A percentile compares a stretch with the other conserved stretches of the same genome.
Evolutionary conservation across 2,329 filamentous ascomycete species (phyloP).

Genomic region (Nothophaeocryptopus gaeumannii): DNA sequence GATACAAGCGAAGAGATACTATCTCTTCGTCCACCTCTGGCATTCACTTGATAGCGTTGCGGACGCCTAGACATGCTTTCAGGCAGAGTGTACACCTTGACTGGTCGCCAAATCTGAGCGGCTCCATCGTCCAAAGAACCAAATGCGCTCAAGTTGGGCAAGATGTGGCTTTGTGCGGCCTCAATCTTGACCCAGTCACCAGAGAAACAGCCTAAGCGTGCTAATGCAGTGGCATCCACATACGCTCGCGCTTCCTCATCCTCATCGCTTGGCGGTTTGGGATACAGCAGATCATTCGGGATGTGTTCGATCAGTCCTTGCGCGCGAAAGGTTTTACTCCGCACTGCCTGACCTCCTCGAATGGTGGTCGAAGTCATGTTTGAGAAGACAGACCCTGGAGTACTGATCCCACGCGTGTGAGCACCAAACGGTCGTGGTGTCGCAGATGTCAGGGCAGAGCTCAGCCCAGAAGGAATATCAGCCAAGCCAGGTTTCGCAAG

Average conservation of each 20-base stretch:
- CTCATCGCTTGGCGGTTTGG: conserved; percentile 78
- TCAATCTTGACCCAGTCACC: conserved; percentile 94
- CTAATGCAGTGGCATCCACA: conserved; percentile 80
- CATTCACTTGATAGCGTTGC: conserved; percentile 54
- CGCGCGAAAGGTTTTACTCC: conserved; percentile 78
- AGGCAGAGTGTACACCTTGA: conserved; percentile 83
- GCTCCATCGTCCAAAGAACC: conserved; percentile 64
- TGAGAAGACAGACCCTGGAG: conserved; percentile 85
- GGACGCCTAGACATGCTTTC: conserved; percentile 62
- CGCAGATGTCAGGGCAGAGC: conserved; percentile 75
- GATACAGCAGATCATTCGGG: conserved; percentile 75
- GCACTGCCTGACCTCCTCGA: conserved; percentile 63
- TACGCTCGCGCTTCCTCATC: conserved; percentile 84
- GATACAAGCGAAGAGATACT: conserved; percentile 53
- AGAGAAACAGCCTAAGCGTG: conserved; percentile 92
- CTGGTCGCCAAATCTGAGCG: conserved; percentile 74
- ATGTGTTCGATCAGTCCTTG: conserved; percentile 72
- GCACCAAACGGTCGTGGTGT: conserved; percentile 74
- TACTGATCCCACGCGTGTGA: conserved; percentile 70
- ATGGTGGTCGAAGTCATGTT: conserved; percentile 82
- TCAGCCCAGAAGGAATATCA: conserved; percentile 71
- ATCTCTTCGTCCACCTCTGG: conserved; percentile 48
- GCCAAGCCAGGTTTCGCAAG: conserved; percentile 75
- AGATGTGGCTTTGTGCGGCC: conserved; percentile 68
- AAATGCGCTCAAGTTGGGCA: conserved; percentile 65